Percentiles rank a stretch among this genome's conserved stretches.
These are phyloP conservation scores for Colletotrichum gigasporum DNA, from an alignment of 2,329 filamentous ascomycete species.

Conservation along the genomic window DNA sequence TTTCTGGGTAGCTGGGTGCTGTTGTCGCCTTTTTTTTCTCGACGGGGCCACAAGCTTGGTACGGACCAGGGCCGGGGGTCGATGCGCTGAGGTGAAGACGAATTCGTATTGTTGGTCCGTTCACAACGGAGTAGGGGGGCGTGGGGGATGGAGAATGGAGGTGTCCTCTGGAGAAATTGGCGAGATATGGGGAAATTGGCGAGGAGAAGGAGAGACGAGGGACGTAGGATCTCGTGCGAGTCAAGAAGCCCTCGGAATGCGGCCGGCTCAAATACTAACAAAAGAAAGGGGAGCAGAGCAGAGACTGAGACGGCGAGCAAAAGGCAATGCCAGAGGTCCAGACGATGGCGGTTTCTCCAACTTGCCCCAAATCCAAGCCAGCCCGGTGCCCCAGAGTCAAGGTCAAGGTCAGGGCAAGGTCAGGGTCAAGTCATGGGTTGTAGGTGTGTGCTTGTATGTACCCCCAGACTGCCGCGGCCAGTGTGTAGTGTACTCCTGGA, in stretches of 20 bases:
- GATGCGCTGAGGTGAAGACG: conserved; percentile 27
- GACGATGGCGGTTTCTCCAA: conserved; percentile 25
- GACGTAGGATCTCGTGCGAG: neutral
- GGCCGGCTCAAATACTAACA: conserved; percentile 4
- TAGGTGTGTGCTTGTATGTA: no score
- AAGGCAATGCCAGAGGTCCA: neutral
- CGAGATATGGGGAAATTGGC: conserved; percentile 22
- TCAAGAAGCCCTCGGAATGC: neutral
- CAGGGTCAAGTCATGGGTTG: neutral
- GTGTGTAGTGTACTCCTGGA: neutral
- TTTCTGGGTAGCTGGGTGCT: neutral
- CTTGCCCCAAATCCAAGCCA: conserved; percentile 3
- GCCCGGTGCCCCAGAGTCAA: neutral
- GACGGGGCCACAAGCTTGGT: conserved; percentile 25
- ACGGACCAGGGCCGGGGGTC: conserved; percentile 12
- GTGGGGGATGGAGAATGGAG: conserved; percentile 22
- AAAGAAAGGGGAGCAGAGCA: neutral
- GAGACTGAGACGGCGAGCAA: neutral
- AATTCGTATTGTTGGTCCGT: conserved; percentile 29
- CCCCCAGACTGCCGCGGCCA: neutral
- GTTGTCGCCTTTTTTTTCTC: conserved; percentile 27
- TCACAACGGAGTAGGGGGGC: neutral
- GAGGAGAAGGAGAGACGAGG: conserved; percentile 1
- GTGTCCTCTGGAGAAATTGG: conserved; percentile 12
- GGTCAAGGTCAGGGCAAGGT: conserved; percentile 1